Percentiles rank a stretch among this genome's conserved stretches.
Evolutionary conservation across 2,329 filamentous ascomycete genomes (phyloP).

Genomic region (Zymoseptoria passerinii): DNA sequence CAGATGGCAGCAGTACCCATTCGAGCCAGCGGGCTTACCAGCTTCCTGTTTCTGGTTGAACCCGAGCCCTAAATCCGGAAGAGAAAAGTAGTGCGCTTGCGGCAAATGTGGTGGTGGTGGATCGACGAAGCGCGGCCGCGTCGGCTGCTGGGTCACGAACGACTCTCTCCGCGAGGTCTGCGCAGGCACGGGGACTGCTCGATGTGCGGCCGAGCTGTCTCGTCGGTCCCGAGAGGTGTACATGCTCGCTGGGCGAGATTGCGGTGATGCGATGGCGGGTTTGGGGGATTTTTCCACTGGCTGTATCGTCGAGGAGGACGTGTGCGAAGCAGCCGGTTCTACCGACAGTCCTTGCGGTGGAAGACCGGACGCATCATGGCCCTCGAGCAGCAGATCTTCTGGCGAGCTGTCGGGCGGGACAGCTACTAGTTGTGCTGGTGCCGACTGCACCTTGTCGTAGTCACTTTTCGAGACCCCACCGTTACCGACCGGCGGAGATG

Average conservation of each 20-base stretch:
- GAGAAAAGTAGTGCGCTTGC: conserved; percentile 28
- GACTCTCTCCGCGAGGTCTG: conserved; percentile 16
- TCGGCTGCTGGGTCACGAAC: conserved; percentile 11
- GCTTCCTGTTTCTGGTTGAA: conserved; percentile 28
- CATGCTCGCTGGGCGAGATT: conserved; percentile 10
- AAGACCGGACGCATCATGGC: conserved; percentile 13
- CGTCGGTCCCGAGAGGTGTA: conserved; percentile 8
- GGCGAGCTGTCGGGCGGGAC: neutral
- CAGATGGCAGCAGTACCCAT: conserved; percentile 72
- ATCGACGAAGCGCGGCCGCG: conserved; percentile 20
- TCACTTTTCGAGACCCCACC: conserved; percentile 4
- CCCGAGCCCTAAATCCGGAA: conserved; percentile 26
- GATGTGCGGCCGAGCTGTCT: conserved; percentile 5
- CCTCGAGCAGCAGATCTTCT: conserved; percentile 4
- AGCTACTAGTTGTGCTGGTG: conserved; percentile 6
- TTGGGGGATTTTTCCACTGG: conserved; percentile 10
- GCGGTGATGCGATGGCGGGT: conserved; percentile 11
- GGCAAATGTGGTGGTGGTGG: conserved; percentile 29
- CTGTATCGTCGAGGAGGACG: conserved; percentile 3
- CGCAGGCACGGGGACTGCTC: conserved; percentile 1
- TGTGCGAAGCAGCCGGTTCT: conserved; percentile 3
- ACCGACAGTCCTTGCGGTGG: conserved; percentile 1
- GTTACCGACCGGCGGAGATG: conserved; percentile 19
- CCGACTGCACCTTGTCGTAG: neutral
- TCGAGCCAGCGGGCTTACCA: conserved; percentile 29